phyloP scores from a whole-genome alignment of 441 rosid species.

The Melastoma candidum region DNA sequence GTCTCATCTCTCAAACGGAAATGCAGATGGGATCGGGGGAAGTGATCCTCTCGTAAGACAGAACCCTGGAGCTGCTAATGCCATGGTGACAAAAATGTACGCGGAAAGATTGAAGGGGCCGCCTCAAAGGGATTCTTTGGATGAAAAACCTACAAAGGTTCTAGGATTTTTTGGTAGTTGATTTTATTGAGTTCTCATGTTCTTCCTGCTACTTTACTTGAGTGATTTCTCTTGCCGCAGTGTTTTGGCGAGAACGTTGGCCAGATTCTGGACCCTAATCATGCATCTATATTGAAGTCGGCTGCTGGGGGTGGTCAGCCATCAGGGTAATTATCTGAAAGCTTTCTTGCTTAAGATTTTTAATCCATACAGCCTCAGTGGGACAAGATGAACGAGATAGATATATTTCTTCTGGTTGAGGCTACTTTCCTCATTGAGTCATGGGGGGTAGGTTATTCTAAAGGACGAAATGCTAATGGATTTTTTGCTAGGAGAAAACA shows the following conservation, averaged over 20 bases:
- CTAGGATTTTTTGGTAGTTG: slow-evolving; percentile 1
- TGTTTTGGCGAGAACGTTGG: slow-evolving; percentile 64
- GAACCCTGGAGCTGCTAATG: slow-evolving; percentile 62
- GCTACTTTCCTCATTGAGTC: too few relatives aligned
- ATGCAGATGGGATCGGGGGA: slow-evolving; percentile 58
- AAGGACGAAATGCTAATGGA: too few relatives aligned
- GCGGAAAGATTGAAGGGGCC: slow-evolving; percentile 79
- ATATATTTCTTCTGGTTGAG: too few relatives aligned
- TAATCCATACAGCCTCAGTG: neutral
- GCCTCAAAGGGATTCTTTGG: slow-evolving; percentile 63
- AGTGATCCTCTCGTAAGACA: slow-evolving; percentile 64
- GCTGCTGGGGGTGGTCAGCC: slow-evolving; percentile 63
- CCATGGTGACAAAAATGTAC: slow-evolving; percentile 66
- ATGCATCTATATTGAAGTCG: slow-evolving; percentile 67
- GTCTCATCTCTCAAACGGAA: slow-evolving; percentile 55
- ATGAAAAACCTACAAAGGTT: slow-evolving; percentile 75
- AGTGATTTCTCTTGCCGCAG: slow-evolving; percentile 28
- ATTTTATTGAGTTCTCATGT: slow-evolving; percentile 1
- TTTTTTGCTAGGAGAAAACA: too few relatives aligned
- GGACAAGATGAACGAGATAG: slow-evolving; percentile 1
- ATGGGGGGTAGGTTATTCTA: too few relatives aligned
- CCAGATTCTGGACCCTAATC: slow-evolving; percentile 75
- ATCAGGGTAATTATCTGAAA: slow-evolving; percentile 50
- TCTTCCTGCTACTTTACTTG: slow-evolving; percentile 10
- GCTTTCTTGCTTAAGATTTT: neutral